Percentiles rank a stretch among this genome's conserved stretches.
phyloP scores from a whole-genome alignment of 805 yeast species.

The Vanderwaltozyma yarrowii region DNA sequence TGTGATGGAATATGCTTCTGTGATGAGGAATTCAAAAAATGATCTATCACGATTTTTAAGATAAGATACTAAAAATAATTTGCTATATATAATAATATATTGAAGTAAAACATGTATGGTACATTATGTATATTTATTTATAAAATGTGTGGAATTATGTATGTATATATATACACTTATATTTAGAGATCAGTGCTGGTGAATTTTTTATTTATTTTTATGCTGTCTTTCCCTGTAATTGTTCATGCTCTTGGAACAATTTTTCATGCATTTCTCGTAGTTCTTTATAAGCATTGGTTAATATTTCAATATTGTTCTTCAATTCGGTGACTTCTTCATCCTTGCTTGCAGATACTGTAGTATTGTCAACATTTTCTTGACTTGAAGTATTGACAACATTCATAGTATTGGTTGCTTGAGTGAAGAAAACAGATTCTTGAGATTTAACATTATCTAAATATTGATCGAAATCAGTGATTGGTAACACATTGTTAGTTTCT shows the following conservation, averaged over 20 bases:
- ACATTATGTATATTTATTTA: no score
- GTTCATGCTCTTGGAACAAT: slow-evolving; percentile 40
- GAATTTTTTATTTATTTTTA: no score
- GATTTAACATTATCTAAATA: slow-evolving; percentile 40
- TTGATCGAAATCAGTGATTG: slow-evolving; percentile 31
- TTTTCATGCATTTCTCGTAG: slow-evolving; percentile 51
- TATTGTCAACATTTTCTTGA: slow-evolving; percentile 3
- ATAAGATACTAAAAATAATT: no score
- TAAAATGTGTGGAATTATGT: no score
- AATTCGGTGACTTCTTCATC: slow-evolving; percentile 30
- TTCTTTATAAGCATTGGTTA: slow-evolving; percentile 51
- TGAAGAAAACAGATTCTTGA: slow-evolving; percentile 43
- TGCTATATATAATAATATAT: no score
- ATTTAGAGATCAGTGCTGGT: no score
- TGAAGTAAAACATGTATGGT: no score
- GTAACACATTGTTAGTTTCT: slow-evolving; percentile 14
- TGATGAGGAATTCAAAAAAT: neutral
- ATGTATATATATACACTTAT: no score
- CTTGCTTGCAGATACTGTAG: slow-evolving; percentile 7
- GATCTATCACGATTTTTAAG: no score
- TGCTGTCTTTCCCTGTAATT: slow-evolving; percentile 14
- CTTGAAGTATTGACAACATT: slow-evolving; percentile 29
- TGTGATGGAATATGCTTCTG: neutral
- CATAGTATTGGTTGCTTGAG: slow-evolving; percentile 31
- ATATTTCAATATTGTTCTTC: slow-evolving; percentile 36